Percentiles rank a stretch among this genome's conserved stretches.
Conservation (phyloP, 441 rosid species). For the Hypseocharis bilobata region DNA sequence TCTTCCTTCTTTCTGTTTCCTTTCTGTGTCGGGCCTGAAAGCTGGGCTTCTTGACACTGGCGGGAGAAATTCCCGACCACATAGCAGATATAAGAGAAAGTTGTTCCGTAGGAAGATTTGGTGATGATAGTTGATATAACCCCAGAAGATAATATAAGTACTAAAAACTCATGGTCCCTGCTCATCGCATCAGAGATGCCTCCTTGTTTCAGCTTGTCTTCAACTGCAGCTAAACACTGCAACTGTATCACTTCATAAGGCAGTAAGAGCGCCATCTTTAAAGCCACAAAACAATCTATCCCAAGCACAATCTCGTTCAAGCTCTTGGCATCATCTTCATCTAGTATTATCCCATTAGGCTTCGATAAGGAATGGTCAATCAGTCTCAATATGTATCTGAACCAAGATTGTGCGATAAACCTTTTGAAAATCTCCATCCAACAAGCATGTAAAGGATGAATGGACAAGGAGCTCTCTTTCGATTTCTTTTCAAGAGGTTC, state of each 20-base stretch:
- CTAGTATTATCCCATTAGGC: conserved; percentile 41
- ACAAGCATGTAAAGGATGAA: conserved; percentile 74
- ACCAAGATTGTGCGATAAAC: conserved; percentile 27
- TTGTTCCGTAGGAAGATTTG: conserved; percentile 35
- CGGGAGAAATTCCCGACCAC: conserved; percentile 65
- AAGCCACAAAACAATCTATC: conserved; percentile 39
- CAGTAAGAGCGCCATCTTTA: conserved; percentile 57
- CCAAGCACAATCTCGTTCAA: conserved; percentile 31
- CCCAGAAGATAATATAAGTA: conserved; percentile 56
- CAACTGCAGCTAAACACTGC: conserved; percentile 46
- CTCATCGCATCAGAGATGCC: conserved; percentile 39
- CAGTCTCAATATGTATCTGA: conserved; percentile 40
- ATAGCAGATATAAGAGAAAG: conserved; percentile 65
- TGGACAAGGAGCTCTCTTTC: conserved; percentile 21
- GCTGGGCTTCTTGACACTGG: conserved; percentile 49
- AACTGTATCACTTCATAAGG: conserved; percentile 54
- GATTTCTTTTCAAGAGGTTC: conserved; percentile 48
- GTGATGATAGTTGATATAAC: conserved; percentile 41
- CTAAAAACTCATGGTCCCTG: conserved; percentile 48
- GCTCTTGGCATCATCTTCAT: conserved; percentile 50
- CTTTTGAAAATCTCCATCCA: conserved; percentile 64
- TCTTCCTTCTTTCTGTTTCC: conserved; percentile 20
- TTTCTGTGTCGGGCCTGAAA: conserved; percentile 22
- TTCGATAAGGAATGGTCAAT: conserved; percentile 57
- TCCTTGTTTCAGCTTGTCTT: conserved; percentile 54